phyloP scores from a whole-genome alignment of 176 grass and related monocot species.

The Aechmea fasciata region DNA sequence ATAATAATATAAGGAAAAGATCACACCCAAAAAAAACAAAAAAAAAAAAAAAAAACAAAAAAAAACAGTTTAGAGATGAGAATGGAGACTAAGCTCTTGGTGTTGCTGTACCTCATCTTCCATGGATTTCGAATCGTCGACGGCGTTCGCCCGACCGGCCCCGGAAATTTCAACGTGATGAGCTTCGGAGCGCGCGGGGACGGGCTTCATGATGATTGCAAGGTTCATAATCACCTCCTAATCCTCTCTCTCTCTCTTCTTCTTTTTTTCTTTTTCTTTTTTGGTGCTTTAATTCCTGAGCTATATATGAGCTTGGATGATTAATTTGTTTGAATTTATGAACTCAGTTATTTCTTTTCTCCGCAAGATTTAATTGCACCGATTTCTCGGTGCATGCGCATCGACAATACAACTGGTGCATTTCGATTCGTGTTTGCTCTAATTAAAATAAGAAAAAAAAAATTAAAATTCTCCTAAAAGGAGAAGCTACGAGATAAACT shows the following conservation, averaged over 20 bases:
- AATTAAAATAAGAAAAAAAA: not conserved
- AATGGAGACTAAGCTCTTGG: conserved; percentile 14
- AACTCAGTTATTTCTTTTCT: not conserved
- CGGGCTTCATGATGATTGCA: conserved; percentile 30
- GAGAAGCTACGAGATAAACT: not conserved
- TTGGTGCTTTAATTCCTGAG: not conserved
- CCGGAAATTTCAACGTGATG: conserved; percentile 22
- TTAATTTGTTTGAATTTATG: no score
- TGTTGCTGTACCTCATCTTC: conserved; percentile 26
- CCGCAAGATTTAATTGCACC: not conserved
- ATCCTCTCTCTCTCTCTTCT: not conserved
- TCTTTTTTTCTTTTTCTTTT: conserved; percentile 8
- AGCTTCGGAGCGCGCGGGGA: conserved; percentile 37
- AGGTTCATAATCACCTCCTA: conserved; percentile 10
- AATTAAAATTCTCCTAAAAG: not conserved
- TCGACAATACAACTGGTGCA: no score
- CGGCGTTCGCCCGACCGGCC: not conserved
- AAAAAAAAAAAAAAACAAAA: not conserved
- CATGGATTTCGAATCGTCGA: conserved; percentile 24
- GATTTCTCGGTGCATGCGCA: not conserved
- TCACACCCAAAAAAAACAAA: not conserved
- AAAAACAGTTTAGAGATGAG: conserved; percentile 9
- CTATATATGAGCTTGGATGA: no score
- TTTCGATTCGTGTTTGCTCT: no score
- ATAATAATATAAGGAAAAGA: no score